Percentiles rank a stretch among this genome's conserved stretches.
phyloP scores from a whole-genome alignment of 805 yeast genomes.

The Metschnikowia gelsemii region DNA sequence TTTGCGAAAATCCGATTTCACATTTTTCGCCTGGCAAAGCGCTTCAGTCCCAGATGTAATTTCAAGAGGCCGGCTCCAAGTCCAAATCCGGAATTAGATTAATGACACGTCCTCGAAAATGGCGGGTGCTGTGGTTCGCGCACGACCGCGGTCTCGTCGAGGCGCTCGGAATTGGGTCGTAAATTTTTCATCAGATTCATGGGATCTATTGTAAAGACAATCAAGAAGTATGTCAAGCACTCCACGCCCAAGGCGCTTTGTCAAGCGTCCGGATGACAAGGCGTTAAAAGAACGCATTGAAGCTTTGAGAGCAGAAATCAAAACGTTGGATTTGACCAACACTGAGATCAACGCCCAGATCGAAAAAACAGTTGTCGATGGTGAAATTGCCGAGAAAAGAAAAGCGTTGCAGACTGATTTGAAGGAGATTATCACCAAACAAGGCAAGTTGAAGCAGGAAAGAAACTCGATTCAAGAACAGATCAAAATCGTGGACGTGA shows the following conservation, averaged over 20 bases:
- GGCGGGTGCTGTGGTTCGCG: background rate
- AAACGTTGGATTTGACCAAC: constrained; percentile 56
- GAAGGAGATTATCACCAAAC: constrained; percentile 44
- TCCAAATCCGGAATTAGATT: background rate
- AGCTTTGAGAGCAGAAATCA: constrained; percentile 57
- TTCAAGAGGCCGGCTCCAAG: background rate
- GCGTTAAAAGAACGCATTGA: constrained; percentile 60
- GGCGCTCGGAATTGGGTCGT: background rate
- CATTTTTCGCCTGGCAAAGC: background rate
- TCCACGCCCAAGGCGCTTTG: constrained; percentile 46
- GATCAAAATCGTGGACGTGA: constrained; percentile 66
- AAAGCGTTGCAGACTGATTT: constrained; percentile 36
- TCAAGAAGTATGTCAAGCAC: constrained; percentile 16
- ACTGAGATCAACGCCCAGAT: constrained; percentile 54
- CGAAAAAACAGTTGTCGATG: constrained; percentile 39
- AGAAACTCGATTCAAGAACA: constrained; percentile 60
- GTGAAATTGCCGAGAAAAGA: constrained; percentile 31
- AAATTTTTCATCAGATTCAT: background rate
- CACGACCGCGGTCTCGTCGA: constrained; percentile 4
- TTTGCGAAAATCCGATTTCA: no score
- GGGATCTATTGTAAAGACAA: background rate
- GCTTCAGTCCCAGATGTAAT: background rate
- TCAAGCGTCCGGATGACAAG: constrained; percentile 73
- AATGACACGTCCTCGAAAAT: background rate
- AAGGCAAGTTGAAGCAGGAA: constrained; percentile 49